Evolutionary conservation across 306 rosid genomes (phyloP), one percentile per base, ranked within the genome.

Genomic region (Clitoria ternatea): DNA sequence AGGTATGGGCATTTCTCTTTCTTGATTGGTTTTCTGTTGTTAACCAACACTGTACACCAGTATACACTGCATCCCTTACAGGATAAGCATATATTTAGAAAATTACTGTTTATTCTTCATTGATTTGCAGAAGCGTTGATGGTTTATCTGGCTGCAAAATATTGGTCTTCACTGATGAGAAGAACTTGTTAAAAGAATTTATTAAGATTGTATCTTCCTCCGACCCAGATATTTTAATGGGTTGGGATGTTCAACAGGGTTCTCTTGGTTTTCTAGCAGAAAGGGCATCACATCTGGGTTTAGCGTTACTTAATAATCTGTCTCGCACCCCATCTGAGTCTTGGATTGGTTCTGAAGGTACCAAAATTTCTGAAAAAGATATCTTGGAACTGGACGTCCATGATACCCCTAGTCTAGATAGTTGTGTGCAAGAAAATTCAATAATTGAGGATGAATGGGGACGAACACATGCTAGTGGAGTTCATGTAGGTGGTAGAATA

Each of bases 371-470:
- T 66, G 85, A 74, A 55, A 74, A 83, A 68, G 85, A 69, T 29
- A 53, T 70, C 24, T 68, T 76, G 72, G 90, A 78, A 60, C 72
- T 68, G 71, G 61, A 75, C 48, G 55, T 61, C 75, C 66, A 81
- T 19, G 93, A 90, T 60, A 57, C 75, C 14, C 83, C 76, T 62
- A 27, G 63, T 82, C 56, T 73, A 48, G 89, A 88, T 82, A 61
- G 79, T 59, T 79, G 77, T 68, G 66, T 44, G 9, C 72, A 70
- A 79, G 94, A 86, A 73, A 84, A 78, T 84, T 75, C 87, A 71
- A 73, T 90, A 81, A 83, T 93, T 37, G 90, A 84, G 83, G 98
- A 93, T 88, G 97, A 93, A 83, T 93, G 98, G 98, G 98, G 98
- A 23, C 83, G 97, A 48, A 93, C 97, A 49, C 98, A 93, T 90